Evolutionary conservation across 2,329 filamentous ascomycete genomes (phyloP).

Genomic region (Aspergillus jensenii): DNA sequence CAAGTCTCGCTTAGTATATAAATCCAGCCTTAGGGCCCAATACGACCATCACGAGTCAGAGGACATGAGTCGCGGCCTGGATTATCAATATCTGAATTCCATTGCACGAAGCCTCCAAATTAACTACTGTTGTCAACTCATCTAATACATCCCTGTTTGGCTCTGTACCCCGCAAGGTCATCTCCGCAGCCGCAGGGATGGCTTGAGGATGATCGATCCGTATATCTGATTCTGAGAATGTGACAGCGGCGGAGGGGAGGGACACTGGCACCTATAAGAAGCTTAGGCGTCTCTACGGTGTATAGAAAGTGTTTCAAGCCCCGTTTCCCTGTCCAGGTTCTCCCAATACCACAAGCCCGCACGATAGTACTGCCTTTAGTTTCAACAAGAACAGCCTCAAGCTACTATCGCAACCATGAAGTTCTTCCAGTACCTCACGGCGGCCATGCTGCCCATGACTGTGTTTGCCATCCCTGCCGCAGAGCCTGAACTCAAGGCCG

Average conservation of each 20-base stretch:
- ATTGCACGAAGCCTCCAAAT: not conserved
- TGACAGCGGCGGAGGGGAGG: constrained; percentile 1
- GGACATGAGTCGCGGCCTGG: too few relatives aligned
- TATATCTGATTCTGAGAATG: constrained; percentile 1
- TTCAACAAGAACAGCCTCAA: not conserved
- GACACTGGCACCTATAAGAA: constrained; percentile 4
- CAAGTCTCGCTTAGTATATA: not conserved
- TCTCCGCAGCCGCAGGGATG: constrained; percentile 4
- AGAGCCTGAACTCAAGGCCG: constrained; percentile 9
- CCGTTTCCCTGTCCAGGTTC: not conserved
- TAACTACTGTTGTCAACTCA: not conserved
- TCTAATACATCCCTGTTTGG: not conserved
- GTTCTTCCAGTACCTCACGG: constrained; percentile 11
- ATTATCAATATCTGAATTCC: not conserved
- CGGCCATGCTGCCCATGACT: constrained; percentile 11
- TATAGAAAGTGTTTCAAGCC: not conserved
- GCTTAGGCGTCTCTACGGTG: not conserved
- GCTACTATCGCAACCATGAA: constrained; percentile 4
- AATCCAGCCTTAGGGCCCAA: not conserved
- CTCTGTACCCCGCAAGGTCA: constrained; percentile 6
- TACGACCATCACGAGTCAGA: too few relatives aligned
- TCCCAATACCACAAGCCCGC: not conserved
- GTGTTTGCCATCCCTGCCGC: constrained; percentile 9
- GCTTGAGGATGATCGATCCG: constrained; percentile 1
- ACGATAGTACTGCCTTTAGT: not conserved